A percentile compares a stretch with the other conserved stretches of the same genome.
phyloP scores from a whole-genome alignment of 108 stramenopile species.

The Stephanodiscus triporus region DNA sequence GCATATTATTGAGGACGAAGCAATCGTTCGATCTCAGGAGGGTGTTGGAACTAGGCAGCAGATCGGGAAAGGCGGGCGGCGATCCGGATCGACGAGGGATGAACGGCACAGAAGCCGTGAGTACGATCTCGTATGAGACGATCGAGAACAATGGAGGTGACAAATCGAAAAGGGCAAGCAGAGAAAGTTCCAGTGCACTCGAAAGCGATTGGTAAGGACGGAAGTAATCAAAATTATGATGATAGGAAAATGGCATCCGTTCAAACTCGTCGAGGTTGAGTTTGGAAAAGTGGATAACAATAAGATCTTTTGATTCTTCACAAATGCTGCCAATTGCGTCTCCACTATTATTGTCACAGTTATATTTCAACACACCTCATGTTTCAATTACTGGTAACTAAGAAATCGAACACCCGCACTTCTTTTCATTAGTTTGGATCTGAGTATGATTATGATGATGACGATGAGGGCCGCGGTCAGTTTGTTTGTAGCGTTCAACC shows the following conservation, averaged over 20 bases:
- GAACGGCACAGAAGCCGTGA: neutral
- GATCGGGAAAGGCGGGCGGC: neutral
- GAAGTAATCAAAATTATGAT: too few relatives aligned
- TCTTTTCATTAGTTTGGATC: conserved; percentile 4
- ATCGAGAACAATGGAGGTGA: neutral
- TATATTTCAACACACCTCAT: too few relatives aligned
- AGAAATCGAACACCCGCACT: conserved; percentile 36
- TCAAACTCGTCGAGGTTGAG: too few relatives aligned
- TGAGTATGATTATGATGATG: neutral
- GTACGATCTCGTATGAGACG: neutral
- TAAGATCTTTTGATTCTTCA: too few relatives aligned
- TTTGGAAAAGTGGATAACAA: too few relatives aligned
- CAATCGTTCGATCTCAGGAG: conserved; percentile 26
- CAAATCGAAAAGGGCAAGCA: neutral
- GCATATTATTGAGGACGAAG: conserved; percentile 18
- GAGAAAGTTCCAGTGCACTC: neutral
- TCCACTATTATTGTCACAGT: too few relatives aligned
- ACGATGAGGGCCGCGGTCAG: too few relatives aligned
- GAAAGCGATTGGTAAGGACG: conserved; percentile 4
- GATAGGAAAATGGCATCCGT: too few relatives aligned
- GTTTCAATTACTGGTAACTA: neutral
- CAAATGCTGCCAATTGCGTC: too few relatives aligned
- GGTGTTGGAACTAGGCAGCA: conserved; percentile 1
- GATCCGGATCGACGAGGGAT: neutral
- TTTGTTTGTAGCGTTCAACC: conserved; percentile 5